Percentiles rank a stretch among this genome's conserved stretches.
Evolutionary conservation across 139 green algal species (phyloP).

Genomic region (Chlamydomonas schloesseri): DNA sequence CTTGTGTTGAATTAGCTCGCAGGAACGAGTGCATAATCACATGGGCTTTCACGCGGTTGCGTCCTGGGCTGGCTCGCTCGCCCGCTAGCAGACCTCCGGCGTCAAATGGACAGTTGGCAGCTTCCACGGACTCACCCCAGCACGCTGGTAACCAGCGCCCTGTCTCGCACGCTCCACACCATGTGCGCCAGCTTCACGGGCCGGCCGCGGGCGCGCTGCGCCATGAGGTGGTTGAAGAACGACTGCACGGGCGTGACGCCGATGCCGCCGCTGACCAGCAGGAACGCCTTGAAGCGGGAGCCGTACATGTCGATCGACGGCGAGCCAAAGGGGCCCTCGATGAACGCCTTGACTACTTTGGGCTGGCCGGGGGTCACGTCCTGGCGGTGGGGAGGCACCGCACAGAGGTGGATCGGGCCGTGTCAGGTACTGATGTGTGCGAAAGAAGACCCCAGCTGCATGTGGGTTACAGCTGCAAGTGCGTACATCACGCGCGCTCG

Average conservation of each 20-base stretch:
- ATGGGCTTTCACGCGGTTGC: no score
- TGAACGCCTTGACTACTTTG: slow-evolving; percentile 14
- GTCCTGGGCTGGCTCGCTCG: no score
- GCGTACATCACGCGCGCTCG: no score
- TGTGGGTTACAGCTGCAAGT: no score
- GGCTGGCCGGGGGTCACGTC: not conserved
- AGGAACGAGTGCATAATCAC: no score
- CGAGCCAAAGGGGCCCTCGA: slow-evolving; percentile 19
- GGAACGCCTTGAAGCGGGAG: slow-evolving; percentile 12
- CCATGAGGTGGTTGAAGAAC: slow-evolving; percentile 7
- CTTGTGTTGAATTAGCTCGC: no score
- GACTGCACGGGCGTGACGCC: slow-evolving; percentile 8
- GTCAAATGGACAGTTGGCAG: no score
- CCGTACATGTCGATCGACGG: slow-evolving; percentile 29
- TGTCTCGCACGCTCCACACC: slow-evolving; percentile 10
- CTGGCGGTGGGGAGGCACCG: no score
- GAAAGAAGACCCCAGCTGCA: no score
- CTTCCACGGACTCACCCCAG: not conserved
- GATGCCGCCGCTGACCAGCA: slow-evolving; percentile 27
- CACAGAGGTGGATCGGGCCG: no score
- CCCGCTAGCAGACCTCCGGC: no score
- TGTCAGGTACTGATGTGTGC: no score
- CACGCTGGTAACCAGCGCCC: not conserved
- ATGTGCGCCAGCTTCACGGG: not conserved
- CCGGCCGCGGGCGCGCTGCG: not conserved